Conservation (phyloP, 371 early-diverging fungal species). For the Mucor mucedo region DNA sequence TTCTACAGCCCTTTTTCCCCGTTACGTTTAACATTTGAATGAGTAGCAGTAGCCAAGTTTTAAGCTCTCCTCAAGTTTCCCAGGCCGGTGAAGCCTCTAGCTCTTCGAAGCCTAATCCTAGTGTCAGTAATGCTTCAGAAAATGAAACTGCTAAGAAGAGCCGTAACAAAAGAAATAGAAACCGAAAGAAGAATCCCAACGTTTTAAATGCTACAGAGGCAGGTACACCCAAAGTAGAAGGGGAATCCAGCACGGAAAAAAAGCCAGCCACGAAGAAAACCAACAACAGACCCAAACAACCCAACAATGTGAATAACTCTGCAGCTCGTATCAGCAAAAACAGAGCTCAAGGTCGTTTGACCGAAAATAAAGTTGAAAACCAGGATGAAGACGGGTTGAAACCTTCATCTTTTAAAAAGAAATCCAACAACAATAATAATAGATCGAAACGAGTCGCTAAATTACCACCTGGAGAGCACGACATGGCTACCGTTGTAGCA, state of each 20-base stretch:
- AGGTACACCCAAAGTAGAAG: slow-evolving; percentile 4
- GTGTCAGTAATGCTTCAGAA: neutral
- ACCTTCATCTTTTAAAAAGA: neutral
- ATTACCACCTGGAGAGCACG: slow-evolving; percentile 40
- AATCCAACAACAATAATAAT: slow-evolving; percentile 11
- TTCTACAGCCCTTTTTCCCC: neutral
- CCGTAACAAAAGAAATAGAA: slow-evolving; percentile 14
- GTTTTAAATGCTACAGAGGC: slow-evolving; percentile 19
- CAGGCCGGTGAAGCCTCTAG: neutral
- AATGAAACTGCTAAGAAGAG: slow-evolving; percentile 12
- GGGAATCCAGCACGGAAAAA: neutral
- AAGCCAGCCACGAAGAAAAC: slow-evolving; percentile 4
- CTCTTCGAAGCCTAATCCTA: slow-evolving; percentile 2
- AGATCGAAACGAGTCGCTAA: slow-evolving; percentile 14
- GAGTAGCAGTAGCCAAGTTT: slow-evolving; percentile 7
- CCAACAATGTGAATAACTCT: neutral
- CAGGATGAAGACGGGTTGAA: neutral
- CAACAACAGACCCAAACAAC: slow-evolving; percentile 1
- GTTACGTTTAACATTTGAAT: neutral
- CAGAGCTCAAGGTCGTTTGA: slow-evolving; percentile 46
- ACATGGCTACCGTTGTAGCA: slow-evolving; percentile 65
- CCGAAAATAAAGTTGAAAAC: slow-evolving; percentile 9
- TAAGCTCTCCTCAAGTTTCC: neutral
- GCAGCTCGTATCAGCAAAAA: slow-evolving; percentile 33
- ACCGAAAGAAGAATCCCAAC: slow-evolving; percentile 19